These are phyloP conservation scores for Pichia sp. DNA, from an alignment of 1,139 yeast genomes.

Conservation along the genomic window DNA sequence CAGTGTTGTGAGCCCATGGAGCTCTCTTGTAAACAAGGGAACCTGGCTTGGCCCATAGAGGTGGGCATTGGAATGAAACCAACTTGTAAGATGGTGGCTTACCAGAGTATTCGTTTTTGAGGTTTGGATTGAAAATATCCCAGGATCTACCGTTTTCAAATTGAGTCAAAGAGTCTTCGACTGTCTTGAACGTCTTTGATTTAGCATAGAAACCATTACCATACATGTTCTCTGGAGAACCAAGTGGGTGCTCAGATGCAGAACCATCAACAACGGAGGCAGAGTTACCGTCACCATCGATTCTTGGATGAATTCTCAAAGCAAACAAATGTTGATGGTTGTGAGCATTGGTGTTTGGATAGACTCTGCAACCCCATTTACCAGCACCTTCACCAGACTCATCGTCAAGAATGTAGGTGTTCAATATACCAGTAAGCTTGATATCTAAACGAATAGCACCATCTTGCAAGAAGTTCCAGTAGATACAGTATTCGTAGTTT, in stretches of 20 bases:
- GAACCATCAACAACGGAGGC: constrained; percentile 66
- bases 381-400: constrained; percentile 60
- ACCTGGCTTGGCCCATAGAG: constrained; percentile 67
- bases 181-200: constrained; percentile 61
- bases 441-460: constrained; percentile 76
- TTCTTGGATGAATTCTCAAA: constrained; percentile 73
- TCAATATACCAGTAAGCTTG: constrained; percentile 75
- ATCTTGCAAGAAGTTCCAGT: constrained; percentile 80
- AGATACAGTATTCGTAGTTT: constrained; percentile 77
- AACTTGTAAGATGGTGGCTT: constrained; percentile 74
- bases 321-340: constrained; percentile 82
- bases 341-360: constrained; percentile 79
- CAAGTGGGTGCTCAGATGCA: constrained; percentile 55
- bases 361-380: constrained; percentile 77
- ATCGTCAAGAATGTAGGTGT: constrained; percentile 60
- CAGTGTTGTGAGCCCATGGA: constrained; percentile 67
- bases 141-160: constrained; percentile 67
- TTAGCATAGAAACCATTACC: constrained; percentile 70
- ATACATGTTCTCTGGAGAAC: constrained; percentile 62
- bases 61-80: constrained; percentile 73
- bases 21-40: constrained; percentile 77
- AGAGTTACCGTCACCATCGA: constrained; percentile 75
- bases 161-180: constrained; percentile 61
- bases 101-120: constrained; percentile 62
- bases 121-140: constrained; percentile 73